phyloP scores from a whole-genome alignment of 2,329 filamentous ascomycete genomes.

The Chalaropsis ovoidea region DNA sequence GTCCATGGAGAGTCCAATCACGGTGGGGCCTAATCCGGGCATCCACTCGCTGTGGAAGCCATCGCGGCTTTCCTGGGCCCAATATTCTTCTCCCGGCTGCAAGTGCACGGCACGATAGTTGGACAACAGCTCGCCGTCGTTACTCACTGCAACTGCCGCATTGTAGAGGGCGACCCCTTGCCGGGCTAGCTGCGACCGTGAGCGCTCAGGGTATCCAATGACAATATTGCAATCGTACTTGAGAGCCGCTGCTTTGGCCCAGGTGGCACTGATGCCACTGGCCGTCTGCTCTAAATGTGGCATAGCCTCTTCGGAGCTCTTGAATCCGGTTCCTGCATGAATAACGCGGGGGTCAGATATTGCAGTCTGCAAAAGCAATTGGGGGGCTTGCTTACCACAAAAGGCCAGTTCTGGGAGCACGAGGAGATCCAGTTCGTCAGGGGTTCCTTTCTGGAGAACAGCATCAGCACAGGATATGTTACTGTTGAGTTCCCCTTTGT shows the following conservation, averaged over 20 bases:
- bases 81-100: slow-evolving; percentile 51
- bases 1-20: slow-evolving; percentile 50
- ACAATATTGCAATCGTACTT: slow-evolving; percentile 52
- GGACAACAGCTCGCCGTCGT: slow-evolving; percentile 41
- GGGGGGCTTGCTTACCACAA: slow-evolving; percentile 19
- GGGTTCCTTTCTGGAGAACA: slow-evolving; percentile 42
- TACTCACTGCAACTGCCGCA: slow-evolving; percentile 38
- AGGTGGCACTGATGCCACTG: slow-evolving; percentile 51
- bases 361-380: neutral
- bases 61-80: slow-evolving; percentile 45
- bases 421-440: slow-evolving; percentile 48
- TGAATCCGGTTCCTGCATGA: slow-evolving; percentile 55
- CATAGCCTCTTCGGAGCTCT: slow-evolving; percentile 48
- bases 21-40: slow-evolving; percentile 37
- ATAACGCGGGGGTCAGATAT: neutral
- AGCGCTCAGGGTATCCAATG: slow-evolving; percentile 55
- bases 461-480: slow-evolving; percentile 60
- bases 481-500: slow-evolving; percentile 57
- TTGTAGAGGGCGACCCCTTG: slow-evolving; percentile 37
- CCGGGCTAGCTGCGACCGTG: neutral
- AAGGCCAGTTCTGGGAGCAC: slow-evolving; percentile 61
- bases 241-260: slow-evolving; percentile 52
- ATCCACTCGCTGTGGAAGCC: slow-evolving; percentile 40
- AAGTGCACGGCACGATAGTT: slow-evolving; percentile 47
- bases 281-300: slow-evolving; percentile 54